These are phyloP conservation scores for Boletus nobilissimus DNA, from an alignment of 1,284 basidiomycete genomes.

Conservation along the genomic window DNA sequence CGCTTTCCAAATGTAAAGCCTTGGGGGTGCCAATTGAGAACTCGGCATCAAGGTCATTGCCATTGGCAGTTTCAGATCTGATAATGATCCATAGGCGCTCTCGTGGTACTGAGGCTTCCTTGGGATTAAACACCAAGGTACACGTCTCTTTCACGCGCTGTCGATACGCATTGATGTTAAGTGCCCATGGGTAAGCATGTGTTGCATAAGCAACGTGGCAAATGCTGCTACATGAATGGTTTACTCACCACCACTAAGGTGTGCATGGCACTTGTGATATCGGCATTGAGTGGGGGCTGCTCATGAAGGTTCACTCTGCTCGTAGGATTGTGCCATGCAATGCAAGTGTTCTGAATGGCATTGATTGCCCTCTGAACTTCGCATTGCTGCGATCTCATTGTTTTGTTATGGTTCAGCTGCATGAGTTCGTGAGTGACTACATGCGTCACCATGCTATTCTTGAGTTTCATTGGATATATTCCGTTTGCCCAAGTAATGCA, in stretches of 20 bases:
- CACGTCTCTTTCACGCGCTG: background rate
- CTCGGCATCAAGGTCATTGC: too few species aligned
- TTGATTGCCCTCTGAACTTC: background rate
- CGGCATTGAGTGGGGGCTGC: background rate
- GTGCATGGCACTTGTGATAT: background rate
- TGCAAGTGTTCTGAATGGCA: background rate
- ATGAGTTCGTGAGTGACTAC: too few species aligned
- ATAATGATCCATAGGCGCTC: too few species aligned
- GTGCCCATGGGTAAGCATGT: background rate
- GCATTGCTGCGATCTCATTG: background rate
- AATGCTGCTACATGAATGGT: too few species aligned
- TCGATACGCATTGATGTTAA: constrained; percentile 6
- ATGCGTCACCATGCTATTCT: too few species aligned
- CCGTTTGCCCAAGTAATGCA: background rate
- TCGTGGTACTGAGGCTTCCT: too few species aligned
- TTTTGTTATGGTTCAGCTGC: too few species aligned
- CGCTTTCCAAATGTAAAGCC: too few species aligned
- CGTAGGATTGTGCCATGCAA: background rate
- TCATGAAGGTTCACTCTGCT: background rate
- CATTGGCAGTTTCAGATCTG: too few species aligned
- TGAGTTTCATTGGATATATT: too few species aligned
- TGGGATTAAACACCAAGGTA: background rate
- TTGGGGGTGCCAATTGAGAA: too few species aligned
- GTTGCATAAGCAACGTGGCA: too few species aligned
- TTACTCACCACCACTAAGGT: background rate